Conservation (phyloP, 2,329 filamentous ascomycete genomes). For the Pseudogymnoascus sp. region DNA sequence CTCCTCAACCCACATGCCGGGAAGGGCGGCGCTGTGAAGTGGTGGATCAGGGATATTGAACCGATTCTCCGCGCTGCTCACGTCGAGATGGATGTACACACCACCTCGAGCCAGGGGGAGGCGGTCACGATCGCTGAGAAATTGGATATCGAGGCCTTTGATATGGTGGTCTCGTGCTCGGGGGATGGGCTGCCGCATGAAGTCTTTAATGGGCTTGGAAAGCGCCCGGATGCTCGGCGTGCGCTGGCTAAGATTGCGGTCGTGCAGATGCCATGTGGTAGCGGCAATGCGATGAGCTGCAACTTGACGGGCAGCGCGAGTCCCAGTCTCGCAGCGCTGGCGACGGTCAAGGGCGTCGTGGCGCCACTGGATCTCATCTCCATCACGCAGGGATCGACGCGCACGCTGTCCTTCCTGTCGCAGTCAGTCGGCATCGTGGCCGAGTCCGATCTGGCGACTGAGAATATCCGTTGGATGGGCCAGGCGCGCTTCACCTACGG, state of each 20-base stretch:
- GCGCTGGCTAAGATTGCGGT: conserved; percentile 74
- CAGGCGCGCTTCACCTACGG: conserved; percentile 76
- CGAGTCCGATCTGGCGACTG: conserved; percentile 81
- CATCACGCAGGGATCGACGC: conserved; percentile 68
- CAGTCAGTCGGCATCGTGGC: conserved; percentile 86
- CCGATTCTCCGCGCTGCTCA: conserved; percentile 76
- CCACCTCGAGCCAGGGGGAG: conserved; percentile 65
- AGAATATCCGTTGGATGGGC: conserved; percentile 91
- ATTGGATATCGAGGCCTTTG: conserved; percentile 70
- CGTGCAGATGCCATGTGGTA: conserved; percentile 82
- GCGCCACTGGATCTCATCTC: conserved; percentile 80
- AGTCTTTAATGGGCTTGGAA: conserved; percentile 85
- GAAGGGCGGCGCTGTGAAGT: conserved; percentile 63
- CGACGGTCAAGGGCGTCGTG: conserved; percentile 78
- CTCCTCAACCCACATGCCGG: conserved; percentile 88
- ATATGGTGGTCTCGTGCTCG: conserved; percentile 81
- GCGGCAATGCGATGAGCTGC: conserved; percentile 86
- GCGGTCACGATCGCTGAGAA: conserved; percentile 67
- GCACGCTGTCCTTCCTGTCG: conserved; percentile 79
- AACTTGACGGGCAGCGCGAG: conserved; percentile 78
- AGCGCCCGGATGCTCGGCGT: conserved; percentile 61
- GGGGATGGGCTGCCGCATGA: conserved; percentile 89
- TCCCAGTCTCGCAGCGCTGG: conserved; percentile 67
- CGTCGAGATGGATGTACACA: conserved; percentile 65
- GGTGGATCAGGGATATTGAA: conserved; percentile 66